A percentile compares a stretch with the other conserved stretches of the same genome.
These are phyloP conservation scores for Combretum micranthum DNA, from an alignment of 345 rosid genomes.

Conservation along the genomic window DNA sequence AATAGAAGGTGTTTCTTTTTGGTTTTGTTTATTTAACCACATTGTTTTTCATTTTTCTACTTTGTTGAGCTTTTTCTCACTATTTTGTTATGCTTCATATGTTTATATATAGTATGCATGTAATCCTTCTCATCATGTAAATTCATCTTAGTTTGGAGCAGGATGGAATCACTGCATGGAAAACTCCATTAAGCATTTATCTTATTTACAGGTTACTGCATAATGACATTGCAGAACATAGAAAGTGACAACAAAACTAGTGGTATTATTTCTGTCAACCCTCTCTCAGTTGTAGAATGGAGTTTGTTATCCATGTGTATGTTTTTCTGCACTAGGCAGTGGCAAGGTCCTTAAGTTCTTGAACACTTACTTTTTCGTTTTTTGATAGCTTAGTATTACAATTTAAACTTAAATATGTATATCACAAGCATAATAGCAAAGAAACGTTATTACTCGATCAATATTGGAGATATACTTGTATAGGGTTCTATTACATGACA, in stretches of 20 bases:
- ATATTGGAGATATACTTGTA: no score
- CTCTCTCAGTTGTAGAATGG: constrained; percentile 74
- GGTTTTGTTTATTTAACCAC: background rate
- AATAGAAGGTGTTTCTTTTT: constrained; percentile 46
- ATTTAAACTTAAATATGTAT: background rate
- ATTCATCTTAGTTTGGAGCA: no score
- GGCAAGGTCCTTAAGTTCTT: constrained; percentile 34
- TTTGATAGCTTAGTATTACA: background rate
- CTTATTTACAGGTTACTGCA: constrained; percentile 69
- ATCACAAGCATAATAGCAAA: no score
- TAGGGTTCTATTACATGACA: no score
- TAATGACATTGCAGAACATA: constrained; percentile 47
- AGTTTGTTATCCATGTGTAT: constrained; percentile 68
- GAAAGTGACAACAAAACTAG: constrained; percentile 24
- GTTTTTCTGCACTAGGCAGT: constrained; percentile 89
- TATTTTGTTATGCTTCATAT: background rate
- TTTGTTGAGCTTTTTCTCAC: background rate
- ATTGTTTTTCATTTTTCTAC: no score
- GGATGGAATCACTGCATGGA: no score
- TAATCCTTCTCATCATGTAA: no score
- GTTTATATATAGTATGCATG: no score
- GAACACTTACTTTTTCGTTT: background rate
- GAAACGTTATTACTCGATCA: no score
- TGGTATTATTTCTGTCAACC: constrained; percentile 26
- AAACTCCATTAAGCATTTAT: background rate